Evolutionary conservation across 805 yeast species (phyloP).

Genomic region (Kuraishia piskuri): DNA sequence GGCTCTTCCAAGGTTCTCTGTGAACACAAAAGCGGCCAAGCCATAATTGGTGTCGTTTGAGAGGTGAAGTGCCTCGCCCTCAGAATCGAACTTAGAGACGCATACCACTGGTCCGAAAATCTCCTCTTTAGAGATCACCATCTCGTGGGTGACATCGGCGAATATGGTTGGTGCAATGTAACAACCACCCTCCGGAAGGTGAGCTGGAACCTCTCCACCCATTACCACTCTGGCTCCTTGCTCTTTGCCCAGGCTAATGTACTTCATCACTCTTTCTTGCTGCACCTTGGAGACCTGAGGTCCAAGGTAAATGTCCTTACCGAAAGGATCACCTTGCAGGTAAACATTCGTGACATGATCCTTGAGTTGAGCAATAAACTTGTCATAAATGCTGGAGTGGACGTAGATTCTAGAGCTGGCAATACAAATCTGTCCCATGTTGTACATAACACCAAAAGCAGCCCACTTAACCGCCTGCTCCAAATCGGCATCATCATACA

Average conservation of each 20-base stretch:
- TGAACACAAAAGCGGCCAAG: constrained; percentile 73
- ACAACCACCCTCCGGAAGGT: constrained; percentile 24
- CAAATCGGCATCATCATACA: constrained; percentile 55
- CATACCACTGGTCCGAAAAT: constrained; percentile 79
- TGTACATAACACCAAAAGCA: constrained; percentile 53
- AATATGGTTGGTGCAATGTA: constrained; percentile 67
- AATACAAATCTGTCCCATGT: constrained; percentile 64
- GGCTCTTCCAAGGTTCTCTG: constrained; percentile 53
- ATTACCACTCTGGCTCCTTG: constrained; percentile 38
- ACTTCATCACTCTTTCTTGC: constrained; percentile 39
- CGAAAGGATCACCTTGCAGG: constrained; percentile 50
- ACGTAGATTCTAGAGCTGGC: constrained; percentile 56
- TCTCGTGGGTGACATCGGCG: constrained; percentile 56
- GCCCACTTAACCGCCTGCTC: constrained; percentile 65
- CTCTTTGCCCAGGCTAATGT: constrained; percentile 33
- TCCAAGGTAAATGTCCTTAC: constrained; percentile 39
- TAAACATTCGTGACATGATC: constrained; percentile 40
- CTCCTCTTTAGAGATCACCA: constrained; percentile 62
- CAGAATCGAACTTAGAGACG: constrained; percentile 53
- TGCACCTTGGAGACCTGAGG: constrained; percentile 55
- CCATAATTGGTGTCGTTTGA: constrained; percentile 70
- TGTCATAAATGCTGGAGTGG: constrained; percentile 47
- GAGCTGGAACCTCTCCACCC: constrained; percentile 1
- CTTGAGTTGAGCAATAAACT: constrained; percentile 37
- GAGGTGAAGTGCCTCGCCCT: constrained; percentile 54